Percentiles rank a stretch among this genome's conserved stretches.
Evolutionary conservation across 768 basidiomycete species (phyloP).

Genomic region (Suillus cothurnatus): DNA sequence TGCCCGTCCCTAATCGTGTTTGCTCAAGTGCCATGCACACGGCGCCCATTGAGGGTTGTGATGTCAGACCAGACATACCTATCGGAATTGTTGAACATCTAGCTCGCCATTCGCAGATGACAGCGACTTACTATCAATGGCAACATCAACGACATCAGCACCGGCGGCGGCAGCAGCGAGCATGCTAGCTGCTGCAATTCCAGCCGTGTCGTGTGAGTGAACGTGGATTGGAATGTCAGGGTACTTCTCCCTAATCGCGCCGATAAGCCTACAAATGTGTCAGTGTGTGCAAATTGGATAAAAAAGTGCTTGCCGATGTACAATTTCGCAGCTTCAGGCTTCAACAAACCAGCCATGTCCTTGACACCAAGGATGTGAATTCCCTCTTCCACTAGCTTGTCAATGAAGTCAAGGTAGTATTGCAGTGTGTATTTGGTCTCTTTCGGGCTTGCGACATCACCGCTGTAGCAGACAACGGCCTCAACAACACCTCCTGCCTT

Average conservation of each 20-base stretch:
- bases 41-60: constrained; percentile 99
- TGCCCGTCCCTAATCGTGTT: constrained; percentile 90
- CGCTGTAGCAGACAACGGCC: constrained; percentile 97
- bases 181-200: constrained; percentile 98
- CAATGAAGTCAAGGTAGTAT: constrained; percentile 96
- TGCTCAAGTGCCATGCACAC: constrained; percentile 95
- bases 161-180: constrained; percentile 95
- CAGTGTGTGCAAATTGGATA: constrained; percentile 7
- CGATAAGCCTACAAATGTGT: constrained; percentile 66
- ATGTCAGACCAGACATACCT: constrained; percentile 99
- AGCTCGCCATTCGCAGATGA: background rate
- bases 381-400: constrained; percentile 90
- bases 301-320: constrained; percentile 39
- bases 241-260: constrained; percentile 93
- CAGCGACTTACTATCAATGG: constrained; percentile 84
- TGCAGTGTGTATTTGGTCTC: constrained; percentile 97
- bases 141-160: constrained; percentile 96
- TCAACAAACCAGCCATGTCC: constrained; percentile 97
- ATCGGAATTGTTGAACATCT: background rate
- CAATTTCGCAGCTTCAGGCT: constrained; percentile 92
- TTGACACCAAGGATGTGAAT: constrained; percentile 98
- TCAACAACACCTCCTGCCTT: constrained; percentile 99
- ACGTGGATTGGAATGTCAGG: constrained; percentile 99
- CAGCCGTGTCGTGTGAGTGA: constrained; percentile 99
- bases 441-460: constrained; percentile 92